Base-by-base conservation (phyloP, 2,329 filamentous ascomycete genomes). In the Lecanosticta acicola region DNA sequence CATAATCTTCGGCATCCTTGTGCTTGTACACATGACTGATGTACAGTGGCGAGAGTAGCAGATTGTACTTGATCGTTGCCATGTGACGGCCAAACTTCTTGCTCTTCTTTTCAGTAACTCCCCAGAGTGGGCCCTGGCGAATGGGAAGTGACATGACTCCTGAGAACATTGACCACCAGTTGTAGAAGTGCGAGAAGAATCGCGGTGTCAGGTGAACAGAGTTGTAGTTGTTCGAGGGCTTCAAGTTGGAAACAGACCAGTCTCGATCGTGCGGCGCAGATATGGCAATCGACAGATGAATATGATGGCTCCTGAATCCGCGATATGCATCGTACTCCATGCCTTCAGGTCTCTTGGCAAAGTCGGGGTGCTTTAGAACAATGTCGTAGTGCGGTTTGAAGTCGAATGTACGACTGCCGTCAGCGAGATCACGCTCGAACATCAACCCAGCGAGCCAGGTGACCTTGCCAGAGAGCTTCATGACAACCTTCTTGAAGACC, bases 11-110 rank as follows among this genome's bases (percentile, higher is more conserved):
- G 0, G 81, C 81, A 61, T 98, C 93, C 65, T 96, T 96, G 71
- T 98, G 93, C 67, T 96, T 97, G 72, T 98, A 98, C 24, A 98
- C 89, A 59, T 98, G 93, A 57, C 90, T 94, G 53, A 98, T 79
- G 66, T 94, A 98, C 2, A 98, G 71, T 0, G 93, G 93, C 2
- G 93, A 94, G 13, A 98, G 74, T 2, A 97, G 76, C 17, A 98
- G 71, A 52, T 91, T 96, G 71, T 97, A 97, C 72, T 98, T 98
- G 73, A 98, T 90, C 7, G 94, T 98, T n/a, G 89, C 91, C 51
- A 98, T 73, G 68, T 98, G 94, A 40, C 93, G 81, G 11, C 91
- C 91, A 65, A 98, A 98, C 65, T 98, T 98, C 71, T 98, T 98
- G 74, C 88, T 96, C 37, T 88, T 93, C 73, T 95, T 96, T 58